Evolutionary conservation across 1,284 basidiomycete species (phyloP).

Genomic region (Microbotryomycetes sp.): DNA sequence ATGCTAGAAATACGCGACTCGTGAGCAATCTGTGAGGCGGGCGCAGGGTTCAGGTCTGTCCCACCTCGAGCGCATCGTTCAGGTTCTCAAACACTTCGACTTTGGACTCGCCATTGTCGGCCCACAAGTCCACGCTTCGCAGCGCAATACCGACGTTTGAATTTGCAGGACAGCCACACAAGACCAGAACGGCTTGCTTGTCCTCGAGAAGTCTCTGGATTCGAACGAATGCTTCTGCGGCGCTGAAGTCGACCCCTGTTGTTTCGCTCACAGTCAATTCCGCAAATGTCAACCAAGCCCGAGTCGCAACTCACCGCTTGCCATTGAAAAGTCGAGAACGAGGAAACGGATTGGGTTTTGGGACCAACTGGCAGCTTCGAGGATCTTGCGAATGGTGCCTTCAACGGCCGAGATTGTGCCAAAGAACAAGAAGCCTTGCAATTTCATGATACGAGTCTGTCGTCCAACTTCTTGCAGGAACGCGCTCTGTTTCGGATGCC

Average conservation of each 20-base stretch:
- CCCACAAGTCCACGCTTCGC: conserved; percentile 65
- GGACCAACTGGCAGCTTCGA: conserved; percentile 68
- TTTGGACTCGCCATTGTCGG: conserved; percentile 49
- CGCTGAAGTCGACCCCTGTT: conserved; percentile 75
- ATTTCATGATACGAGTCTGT: conserved; percentile 80
- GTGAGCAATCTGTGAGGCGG: conserved; percentile 40
- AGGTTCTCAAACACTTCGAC: conserved; percentile 78
- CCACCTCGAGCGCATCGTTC: conserved; percentile 91
- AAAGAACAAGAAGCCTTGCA: conserved; percentile 95
- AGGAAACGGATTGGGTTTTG: conserved; percentile 81
- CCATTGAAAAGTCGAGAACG: conserved; percentile 74
- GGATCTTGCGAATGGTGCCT: conserved; percentile 57
- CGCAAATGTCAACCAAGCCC: not conserved
- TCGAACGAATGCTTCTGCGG: conserved; percentile 89
- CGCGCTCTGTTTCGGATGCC: conserved; percentile 67
- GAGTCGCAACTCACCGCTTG: conserved; percentile 49
- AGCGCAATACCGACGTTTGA: conserved; percentile 63
- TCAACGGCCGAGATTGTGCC: conserved; percentile 48
- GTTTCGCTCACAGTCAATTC: not conserved
- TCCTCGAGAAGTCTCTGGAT: conserved; percentile 73
- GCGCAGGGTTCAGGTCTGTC: conserved; percentile 41
- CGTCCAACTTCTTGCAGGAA: conserved; percentile 86
- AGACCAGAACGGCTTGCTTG: conserved; percentile 72
- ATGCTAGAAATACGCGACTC: conserved; percentile 51
- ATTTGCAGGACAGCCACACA: conserved; percentile 65